Evolutionary conservation across 768 basidiomycete genomes (phyloP).

Genomic region (Pisolithus tinctorius): DNA sequence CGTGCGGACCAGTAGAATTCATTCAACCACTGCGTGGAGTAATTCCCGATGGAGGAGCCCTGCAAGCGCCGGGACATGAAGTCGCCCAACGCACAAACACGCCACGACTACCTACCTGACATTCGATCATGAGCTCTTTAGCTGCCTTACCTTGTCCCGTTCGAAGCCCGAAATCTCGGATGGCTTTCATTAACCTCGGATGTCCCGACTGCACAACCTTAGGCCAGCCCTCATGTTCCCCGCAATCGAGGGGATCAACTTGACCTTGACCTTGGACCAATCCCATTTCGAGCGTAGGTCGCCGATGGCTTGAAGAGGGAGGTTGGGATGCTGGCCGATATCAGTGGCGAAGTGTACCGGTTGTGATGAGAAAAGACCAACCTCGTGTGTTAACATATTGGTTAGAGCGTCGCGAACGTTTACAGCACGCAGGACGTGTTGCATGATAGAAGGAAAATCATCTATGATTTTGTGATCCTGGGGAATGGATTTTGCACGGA

Average conservation of each 20-base stretch:
- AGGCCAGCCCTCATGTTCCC: conserved; percentile 80
- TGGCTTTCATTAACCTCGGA: conserved; percentile 63
- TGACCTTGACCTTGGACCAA: conserved; percentile 68
- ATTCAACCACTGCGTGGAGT: conserved; percentile 78
- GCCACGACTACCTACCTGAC: conserved; percentile 49
- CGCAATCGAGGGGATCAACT: conserved; percentile 75
- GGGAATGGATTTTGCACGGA: conserved; percentile 30
- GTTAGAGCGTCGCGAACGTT: conserved; percentile 58
- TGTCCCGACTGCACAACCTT: conserved; percentile 58
- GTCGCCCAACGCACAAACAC: too few species aligned
- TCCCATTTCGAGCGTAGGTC: conserved; percentile 72
- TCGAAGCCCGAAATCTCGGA: conserved; percentile 59
- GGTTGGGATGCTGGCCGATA: conserved; percentile 43
- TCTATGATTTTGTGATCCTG: conserved; percentile 23
- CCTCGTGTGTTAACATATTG: conserved; percentile 46
- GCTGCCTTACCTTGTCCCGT: conserved; percentile 41
- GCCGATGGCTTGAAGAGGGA: conserved; percentile 56
- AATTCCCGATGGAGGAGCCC: conserved; percentile 82
- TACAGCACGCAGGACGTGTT: conserved; percentile 48
- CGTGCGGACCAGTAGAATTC: conserved; percentile 74
- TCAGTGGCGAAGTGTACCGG: conserved; percentile 6
- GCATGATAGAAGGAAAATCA: conserved; percentile 55
- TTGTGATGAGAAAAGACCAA: conserved; percentile 12
- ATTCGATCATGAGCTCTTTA: conserved; percentile 61
- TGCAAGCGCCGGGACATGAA: conserved; percentile 20